phyloP scores from a whole-genome alignment of 768 basidiomycete genomes.

The Suillus sp. region DNA sequence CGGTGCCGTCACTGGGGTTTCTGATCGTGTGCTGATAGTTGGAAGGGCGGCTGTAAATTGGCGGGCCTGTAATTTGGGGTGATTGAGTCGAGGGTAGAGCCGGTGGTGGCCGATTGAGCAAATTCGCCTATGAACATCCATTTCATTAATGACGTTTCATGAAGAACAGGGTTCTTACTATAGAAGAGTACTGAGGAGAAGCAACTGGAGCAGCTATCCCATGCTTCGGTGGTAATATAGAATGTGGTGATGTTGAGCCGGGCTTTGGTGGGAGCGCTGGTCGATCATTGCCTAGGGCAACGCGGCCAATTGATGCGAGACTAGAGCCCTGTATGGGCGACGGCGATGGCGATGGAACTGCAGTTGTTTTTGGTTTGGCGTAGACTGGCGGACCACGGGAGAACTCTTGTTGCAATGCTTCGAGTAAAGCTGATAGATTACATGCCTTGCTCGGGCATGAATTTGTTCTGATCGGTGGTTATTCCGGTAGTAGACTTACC shows the following conservation, averaged over 20 bases:
- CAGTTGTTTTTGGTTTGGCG: conserved; percentile 62
- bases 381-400: conserved; percentile 88
- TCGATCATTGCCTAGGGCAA: conserved; percentile 26
- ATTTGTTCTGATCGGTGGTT: conserved; percentile 11
- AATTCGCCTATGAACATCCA: conserved; percentile 23
- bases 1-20: conserved; percentile 23
- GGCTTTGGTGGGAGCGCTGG: conserved; percentile 46
- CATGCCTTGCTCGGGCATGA: conserved; percentile 58
- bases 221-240: conserved; percentile 23
- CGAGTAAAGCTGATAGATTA: conserved; percentile 68
- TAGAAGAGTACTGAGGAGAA: conserved; percentile 17
- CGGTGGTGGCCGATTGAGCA: conserved; percentile 40
- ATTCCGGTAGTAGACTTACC: conserved; percentile 46
- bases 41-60: conserved; percentile 12
- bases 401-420: conserved; percentile 81
- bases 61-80: conserved; percentile 10
- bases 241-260: conserved; percentile 17
- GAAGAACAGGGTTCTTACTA: conserved; percentile 1
- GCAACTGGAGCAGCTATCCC: conserved; percentile 14
- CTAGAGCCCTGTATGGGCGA: conserved; percentile 22
- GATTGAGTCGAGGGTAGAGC: conserved; percentile 27
- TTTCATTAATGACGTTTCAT: neutral
- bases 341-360: conserved; percentile 22
- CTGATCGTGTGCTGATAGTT: conserved; percentile 19
- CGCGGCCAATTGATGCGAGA: conserved; percentile 21